Evolutionary conservation across 129 eudicot genomes (phyloP).

Genomic region (Cynara cardunculus): DNA sequence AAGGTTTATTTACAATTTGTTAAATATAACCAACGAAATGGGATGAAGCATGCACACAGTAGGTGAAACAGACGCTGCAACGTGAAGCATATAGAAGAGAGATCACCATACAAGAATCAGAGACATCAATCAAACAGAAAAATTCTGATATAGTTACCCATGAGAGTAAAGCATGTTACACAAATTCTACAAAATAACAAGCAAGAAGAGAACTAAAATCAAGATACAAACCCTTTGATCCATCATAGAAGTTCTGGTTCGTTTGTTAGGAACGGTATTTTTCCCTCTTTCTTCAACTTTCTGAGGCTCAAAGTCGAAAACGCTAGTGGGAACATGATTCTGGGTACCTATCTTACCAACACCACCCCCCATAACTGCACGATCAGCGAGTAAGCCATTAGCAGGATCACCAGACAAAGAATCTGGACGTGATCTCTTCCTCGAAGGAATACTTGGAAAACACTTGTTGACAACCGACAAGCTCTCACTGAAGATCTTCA

Average conservation of each 20-base stretch:
- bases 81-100: not conserved
- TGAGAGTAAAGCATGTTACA: not conserved
- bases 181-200: not conserved
- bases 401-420: conserved; percentile 48
- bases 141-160: not conserved
- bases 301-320: conserved; percentile 48
- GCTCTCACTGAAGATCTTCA: conserved; percentile 57
- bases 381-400: conserved; percentile 35
- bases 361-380: conserved; percentile 22
- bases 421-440: conserved; percentile 64
- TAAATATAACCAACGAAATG: too few relatives aligned
- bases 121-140: not conserved
- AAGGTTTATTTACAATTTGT: not conserved
- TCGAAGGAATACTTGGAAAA: conserved; percentile 60
- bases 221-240: conserved; percentile 50
- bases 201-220: not conserved
- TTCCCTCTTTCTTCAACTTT: conserved; percentile 55
- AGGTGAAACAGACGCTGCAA: not conserved
- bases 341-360: conserved; percentile 43
- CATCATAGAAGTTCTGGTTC: conserved; percentile 57
- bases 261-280: conserved; percentile 45
- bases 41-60: not conserved
- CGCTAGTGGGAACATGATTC: conserved; percentile 29
- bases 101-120: not conserved
- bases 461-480: conserved; percentile 48